Conservation (phyloP, 2,329 filamentous ascomycete species). For the Acephala macrosclerotiorum region DNA sequence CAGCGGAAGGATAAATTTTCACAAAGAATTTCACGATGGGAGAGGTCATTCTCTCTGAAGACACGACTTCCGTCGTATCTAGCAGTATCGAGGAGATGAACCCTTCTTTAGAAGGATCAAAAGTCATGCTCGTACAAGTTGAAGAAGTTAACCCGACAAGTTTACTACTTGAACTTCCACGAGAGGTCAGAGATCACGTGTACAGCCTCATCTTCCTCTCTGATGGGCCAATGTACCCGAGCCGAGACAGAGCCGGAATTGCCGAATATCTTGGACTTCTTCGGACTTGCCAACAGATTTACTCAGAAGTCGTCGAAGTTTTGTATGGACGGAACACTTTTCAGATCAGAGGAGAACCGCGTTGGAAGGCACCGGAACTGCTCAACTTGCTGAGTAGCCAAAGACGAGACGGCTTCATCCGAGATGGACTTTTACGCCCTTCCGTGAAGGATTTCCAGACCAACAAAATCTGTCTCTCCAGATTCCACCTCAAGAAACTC, state of each 20-base stretch:
- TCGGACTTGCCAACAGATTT: slow-evolving; percentile 29
- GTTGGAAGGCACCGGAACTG: slow-evolving; percentile 25
- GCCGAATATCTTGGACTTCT: slow-evolving; percentile 24
- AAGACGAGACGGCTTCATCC: slow-evolving; percentile 6
- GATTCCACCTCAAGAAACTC: slow-evolving; percentile 25
- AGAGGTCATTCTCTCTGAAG: background rate
- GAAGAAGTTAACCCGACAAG: slow-evolving; percentile 5
- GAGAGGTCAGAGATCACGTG: slow-evolving; percentile 33
- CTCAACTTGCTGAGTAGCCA: slow-evolving; percentile 29
- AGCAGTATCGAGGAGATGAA: background rate
- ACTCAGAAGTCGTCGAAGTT: slow-evolving; percentile 27
- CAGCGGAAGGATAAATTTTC: background rate
- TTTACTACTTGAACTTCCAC: slow-evolving; percentile 25
- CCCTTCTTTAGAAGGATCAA: background rate
- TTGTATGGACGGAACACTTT: slow-evolving; percentile 33
- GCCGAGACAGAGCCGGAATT: slow-evolving; percentile 25
- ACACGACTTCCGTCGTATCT: background rate
- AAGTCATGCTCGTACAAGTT: slow-evolving; percentile 16
- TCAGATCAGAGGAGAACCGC: slow-evolving; percentile 28
- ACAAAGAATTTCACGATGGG: background rate
- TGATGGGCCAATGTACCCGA: slow-evolving; percentile 27
- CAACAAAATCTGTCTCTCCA: slow-evolving; percentile 25
- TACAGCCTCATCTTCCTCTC: slow-evolving; percentile 27
- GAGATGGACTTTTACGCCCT: background rate
- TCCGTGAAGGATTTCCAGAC: slow-evolving; percentile 4